These are phyloP conservation scores for Juglanconis juglandina DNA, from an alignment of 2,329 filamentous ascomycete species.

Conservation along the genomic window DNA sequence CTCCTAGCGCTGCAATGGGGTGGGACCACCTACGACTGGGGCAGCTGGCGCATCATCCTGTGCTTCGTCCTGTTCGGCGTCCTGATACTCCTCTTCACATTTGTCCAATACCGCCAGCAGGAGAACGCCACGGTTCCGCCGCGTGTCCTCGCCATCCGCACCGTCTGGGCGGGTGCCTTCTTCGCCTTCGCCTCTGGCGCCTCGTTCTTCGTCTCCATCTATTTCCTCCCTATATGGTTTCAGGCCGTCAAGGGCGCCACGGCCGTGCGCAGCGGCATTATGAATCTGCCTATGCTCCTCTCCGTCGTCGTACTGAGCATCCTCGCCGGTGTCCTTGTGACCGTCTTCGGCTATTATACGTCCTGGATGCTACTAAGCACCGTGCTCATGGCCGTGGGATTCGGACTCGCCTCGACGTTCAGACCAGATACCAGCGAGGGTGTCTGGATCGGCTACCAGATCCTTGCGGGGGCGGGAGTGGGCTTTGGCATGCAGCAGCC, in stretches of 20 bases:
- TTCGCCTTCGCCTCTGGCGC: conserved; percentile 40
- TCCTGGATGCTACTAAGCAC: conserved; percentile 34
- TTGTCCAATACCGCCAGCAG: conserved; percentile 33
- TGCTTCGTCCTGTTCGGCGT: conserved; percentile 31
- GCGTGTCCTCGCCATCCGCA: conserved; percentile 40
- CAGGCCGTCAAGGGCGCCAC: conserved; percentile 35
- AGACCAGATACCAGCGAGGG: conserved; percentile 27
- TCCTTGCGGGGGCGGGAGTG: conserved; percentile 36
- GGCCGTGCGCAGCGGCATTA: conserved; percentile 34
- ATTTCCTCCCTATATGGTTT: conserved; percentile 38
- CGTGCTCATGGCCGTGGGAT: conserved; percentile 29
- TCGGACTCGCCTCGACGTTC: conserved; percentile 38
- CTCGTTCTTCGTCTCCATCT: conserved; percentile 35
- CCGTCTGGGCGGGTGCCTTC: conserved; percentile 27
- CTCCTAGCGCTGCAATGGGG: conserved; percentile 48
- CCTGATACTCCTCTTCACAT: conserved; percentile 30
- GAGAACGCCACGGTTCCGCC: conserved; percentile 42
- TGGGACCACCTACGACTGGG: conserved; percentile 38
- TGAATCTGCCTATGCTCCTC: conserved; percentile 35
- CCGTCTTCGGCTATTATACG: conserved; percentile 37
- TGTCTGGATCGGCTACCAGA: conserved; percentile 42
- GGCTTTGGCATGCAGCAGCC: conserved; percentile 41
- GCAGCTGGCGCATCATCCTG: conserved; percentile 34
- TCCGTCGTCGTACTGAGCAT: conserved; percentile 30
- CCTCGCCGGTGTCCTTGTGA: conserved; percentile 29